A percentile compares a stretch with the other conserved stretches of the same genome.
phyloP scores from a whole-genome alignment of 305 asterid genomes.

The Ilex paraguariensis region DNA sequence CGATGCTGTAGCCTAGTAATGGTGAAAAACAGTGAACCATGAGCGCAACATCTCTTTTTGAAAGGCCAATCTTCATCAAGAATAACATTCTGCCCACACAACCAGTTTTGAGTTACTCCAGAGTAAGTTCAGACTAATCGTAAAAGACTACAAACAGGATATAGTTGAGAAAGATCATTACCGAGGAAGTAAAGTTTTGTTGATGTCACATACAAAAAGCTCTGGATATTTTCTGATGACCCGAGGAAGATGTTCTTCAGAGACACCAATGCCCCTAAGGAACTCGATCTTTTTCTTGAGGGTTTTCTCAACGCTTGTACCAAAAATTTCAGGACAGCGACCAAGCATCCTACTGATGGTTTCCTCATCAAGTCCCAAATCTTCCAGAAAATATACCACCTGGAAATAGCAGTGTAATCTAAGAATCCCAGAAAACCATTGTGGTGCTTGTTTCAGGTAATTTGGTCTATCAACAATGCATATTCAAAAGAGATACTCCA shows the following conservation, averaged over 20 bases:
- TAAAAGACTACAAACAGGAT: too few species aligned
- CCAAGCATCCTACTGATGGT: conserved; percentile 49
- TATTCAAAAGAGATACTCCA: too few species aligned
- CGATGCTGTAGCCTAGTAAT: conserved; percentile 77
- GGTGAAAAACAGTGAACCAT: conserved; percentile 86
- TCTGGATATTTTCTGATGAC: conserved; percentile 85
- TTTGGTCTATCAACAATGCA: too few species aligned
- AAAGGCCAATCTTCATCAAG: conserved; percentile 55
- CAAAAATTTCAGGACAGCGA: conserved; percentile 89
- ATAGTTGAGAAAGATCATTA: conserved; percentile 17
- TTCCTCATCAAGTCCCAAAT: conserved; percentile 64
- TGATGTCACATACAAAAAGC: conserved; percentile 66
- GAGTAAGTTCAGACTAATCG: too few species aligned
- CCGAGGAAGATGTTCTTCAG: conserved; percentile 55
- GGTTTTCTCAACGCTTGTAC: conserved; percentile 55
- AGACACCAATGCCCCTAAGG: conserved; percentile 57
- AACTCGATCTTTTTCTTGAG: conserved; percentile 66
- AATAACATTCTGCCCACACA: conserved; percentile 48
- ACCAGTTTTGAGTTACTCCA: too few species aligned
- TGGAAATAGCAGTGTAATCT: conserved; percentile 17
- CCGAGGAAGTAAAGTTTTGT: conserved; percentile 80
- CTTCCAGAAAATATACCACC: conserved; percentile 72
- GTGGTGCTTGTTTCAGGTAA: too few species aligned
- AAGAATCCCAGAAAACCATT: too few species aligned
- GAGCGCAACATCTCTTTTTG: conserved; percentile 55